Base-by-base conservation (phyloP, 2,329 filamentous ascomycete species). In the Beauveria rudraprayagi region DNA sequence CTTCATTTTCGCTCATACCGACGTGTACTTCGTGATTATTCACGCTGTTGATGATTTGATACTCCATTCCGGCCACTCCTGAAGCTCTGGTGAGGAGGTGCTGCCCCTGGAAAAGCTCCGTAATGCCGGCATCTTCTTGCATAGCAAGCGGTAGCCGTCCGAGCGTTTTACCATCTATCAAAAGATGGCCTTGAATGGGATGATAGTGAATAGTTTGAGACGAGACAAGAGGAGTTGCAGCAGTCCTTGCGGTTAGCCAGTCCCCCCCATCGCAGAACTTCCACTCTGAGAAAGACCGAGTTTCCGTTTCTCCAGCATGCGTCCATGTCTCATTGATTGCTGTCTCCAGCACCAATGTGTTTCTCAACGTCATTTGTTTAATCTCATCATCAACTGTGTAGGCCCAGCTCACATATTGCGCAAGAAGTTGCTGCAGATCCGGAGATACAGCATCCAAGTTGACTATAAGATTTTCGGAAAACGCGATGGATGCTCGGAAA, bases 21-120 rank as follows among this genome's bases (percentile, higher is more conserved):
- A 89, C 66, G 66, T 89, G 83, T 1, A 89, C 71, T 0, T 66
- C 60, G 30, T 71, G 64, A 0, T 17, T 63, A 11, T 61, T 22
- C 10, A 66, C 40, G 1, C 34, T 22, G 43, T 17, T 75, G 70
- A 43, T 62, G 1, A 69, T 70, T 61, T 60, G 73, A 73, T 85
- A 80, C 0, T 76, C 76, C 80, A 88, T 85, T 0, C 81, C 83
- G 0, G 67, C 69, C 0, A 83, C 62, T 0, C 64, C 61, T 0
- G 85, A 88, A 0, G 84, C 80, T 22, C 70, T 81, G 0, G 79
- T 81, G 1, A 78, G 74, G 0, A 87, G 75, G 28, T 75, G 74
- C 16, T 80, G 77, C 1, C 77, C 70, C 0, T 80, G 80, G 65
- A 89, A 87, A 0, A 89, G 73, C 3, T 78, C 73, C 6, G 71